phyloP scores from a whole-genome alignment of 805 yeast species.

The Ogataea chonburiensis region DNA sequence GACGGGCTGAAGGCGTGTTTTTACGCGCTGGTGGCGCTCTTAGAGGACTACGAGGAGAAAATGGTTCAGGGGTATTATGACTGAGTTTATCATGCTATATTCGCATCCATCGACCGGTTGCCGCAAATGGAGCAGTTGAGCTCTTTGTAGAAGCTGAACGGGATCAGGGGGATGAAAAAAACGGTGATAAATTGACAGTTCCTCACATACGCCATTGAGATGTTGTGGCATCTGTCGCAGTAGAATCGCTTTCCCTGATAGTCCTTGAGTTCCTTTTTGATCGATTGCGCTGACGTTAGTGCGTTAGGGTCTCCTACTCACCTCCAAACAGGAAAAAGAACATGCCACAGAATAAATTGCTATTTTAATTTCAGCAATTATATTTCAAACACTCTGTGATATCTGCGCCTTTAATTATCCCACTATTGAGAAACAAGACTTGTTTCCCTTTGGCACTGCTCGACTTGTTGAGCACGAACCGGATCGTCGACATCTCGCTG shows the following conservation, averaged over 20 bases:
- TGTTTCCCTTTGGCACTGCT: constrained; percentile 34
- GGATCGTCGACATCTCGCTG: constrained; percentile 75
- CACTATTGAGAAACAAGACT: constrained; percentile 44
- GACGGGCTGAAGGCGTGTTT: constrained; percentile 46
- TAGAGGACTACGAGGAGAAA: constrained; percentile 31
- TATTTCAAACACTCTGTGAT: constrained; percentile 22
- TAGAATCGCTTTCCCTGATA: constrained; percentile 17
- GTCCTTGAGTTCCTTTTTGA: constrained; percentile 14
- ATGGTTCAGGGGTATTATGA: constrained; percentile 25
- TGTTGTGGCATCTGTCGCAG: constrained; percentile 31
- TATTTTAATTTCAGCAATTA: constrained; percentile 4
- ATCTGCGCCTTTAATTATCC: constrained; percentile 40
- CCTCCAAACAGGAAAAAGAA: constrained; percentile 25
- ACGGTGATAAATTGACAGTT: constrained; percentile 24
- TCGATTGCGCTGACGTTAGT: constrained; percentile 14
- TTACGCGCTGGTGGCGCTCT: constrained; percentile 33
- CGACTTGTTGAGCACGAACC: constrained; percentile 52
- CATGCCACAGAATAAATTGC: constrained; percentile 15
- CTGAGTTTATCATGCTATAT: constrained; percentile 10
- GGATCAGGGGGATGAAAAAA: constrained; percentile 29
- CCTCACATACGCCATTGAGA: constrained; percentile 25
- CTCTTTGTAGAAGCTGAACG: constrained; percentile 24
- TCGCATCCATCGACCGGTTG: constrained; percentile 14
- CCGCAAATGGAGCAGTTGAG: constrained; percentile 29
- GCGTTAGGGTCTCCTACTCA: constrained; percentile 9